Evolutionary conservation across 2,329 filamentous ascomycete species (phyloP), one percentile per base, ranked within the genome.

Genomic region (Chrysoporthe deuterocubensis): DNA sequence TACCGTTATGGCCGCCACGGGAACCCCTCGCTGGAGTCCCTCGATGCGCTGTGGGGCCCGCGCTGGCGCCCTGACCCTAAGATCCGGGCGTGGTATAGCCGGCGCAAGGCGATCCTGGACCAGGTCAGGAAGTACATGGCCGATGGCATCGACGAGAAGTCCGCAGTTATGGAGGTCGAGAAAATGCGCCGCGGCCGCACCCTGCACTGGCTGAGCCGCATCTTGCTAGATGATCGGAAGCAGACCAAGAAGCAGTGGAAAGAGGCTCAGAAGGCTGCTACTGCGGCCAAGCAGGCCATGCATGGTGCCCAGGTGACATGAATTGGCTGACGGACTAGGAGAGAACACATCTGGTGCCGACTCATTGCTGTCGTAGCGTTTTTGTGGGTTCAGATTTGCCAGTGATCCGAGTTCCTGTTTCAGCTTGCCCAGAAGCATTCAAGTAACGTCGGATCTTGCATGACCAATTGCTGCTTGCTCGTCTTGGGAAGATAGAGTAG

Each of bases 91-190:
- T 80, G 78, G 76, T 80, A 79, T 66, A 78, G 76, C 46, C 73
- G 78, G 58, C 75, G 78, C 62, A 80, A 80, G 71, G 76, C 79
- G n/a, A 78, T 80, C 54, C 77, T 76, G 75, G 77, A 79, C 65
- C 79, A 79, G 70, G 77, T 80, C 52, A 78, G 77, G 67, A 77
- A 79, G 58, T 76, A 74, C 66, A 76, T 79, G 50, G 71, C 71
- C 40, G 77, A 79, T 57, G 77, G 77, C 4, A 74, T 79, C 71
- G 74, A 74, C 52, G 78, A 80, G 69, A 73, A 78, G 5, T 73
- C 74, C 16, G 77, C 78, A 4, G 76, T 80, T 14, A 71, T 69
- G 62, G 76, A 78, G 67, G 76, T 80, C 0, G 78, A 80, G 70
- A 75, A 73, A 60, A 73, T 79, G 61, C 78, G 78, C 37, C 75